These are phyloP conservation scores for Ambrosiella xylebori DNA, from an alignment of 2,329 filamentous ascomycete genomes.

Conservation along the genomic window DNA sequence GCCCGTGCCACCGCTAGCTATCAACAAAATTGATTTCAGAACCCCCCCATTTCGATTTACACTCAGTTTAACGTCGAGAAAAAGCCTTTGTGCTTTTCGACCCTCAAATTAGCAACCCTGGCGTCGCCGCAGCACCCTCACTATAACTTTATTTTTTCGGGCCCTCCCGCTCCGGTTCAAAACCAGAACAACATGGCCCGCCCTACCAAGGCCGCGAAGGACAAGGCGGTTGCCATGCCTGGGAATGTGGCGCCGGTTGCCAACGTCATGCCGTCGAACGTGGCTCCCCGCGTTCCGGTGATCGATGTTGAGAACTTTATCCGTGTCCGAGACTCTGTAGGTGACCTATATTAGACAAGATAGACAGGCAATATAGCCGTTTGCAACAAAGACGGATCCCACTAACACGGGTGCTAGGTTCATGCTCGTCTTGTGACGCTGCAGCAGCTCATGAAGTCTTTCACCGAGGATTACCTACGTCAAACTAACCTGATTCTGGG, in stretches of 20 bases:
- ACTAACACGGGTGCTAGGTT: slow-evolving; percentile 22
- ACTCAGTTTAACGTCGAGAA: neutral
- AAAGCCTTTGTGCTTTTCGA: slow-evolving; percentile 3
- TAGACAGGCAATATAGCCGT: neutral
- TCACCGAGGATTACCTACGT: slow-evolving; percentile 70
- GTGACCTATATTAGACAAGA: slow-evolving; percentile 19
- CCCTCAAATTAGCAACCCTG: slow-evolving; percentile 1
- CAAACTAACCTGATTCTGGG: slow-evolving; percentile 74
- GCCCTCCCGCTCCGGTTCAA: neutral
- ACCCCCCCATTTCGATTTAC: neutral
- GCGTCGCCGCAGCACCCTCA: slow-evolving; percentile 4
- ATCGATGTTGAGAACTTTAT: slow-evolving; percentile 63
- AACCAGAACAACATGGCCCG: slow-evolving; percentile 25
- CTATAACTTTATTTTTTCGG: slow-evolving; percentile 1
- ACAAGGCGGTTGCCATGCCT: slow-evolving; percentile 20
- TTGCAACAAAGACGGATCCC: neutral
- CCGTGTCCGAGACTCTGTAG: slow-evolving; percentile 66
- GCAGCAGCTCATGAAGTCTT: slow-evolving; percentile 59
- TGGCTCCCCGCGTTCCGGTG: slow-evolving; percentile 15
- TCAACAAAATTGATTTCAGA: neutral
- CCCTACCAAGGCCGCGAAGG: slow-evolving; percentile 26
- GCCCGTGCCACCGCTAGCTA: neutral
- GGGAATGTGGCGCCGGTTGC: slow-evolving; percentile 16
- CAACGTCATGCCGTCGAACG: slow-evolving; percentile 23
- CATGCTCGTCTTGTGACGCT: slow-evolving; percentile 53